phyloP scores from a whole-genome alignment of 768 basidiomycete genomes.

The Crepidotus variabilis region DNA sequence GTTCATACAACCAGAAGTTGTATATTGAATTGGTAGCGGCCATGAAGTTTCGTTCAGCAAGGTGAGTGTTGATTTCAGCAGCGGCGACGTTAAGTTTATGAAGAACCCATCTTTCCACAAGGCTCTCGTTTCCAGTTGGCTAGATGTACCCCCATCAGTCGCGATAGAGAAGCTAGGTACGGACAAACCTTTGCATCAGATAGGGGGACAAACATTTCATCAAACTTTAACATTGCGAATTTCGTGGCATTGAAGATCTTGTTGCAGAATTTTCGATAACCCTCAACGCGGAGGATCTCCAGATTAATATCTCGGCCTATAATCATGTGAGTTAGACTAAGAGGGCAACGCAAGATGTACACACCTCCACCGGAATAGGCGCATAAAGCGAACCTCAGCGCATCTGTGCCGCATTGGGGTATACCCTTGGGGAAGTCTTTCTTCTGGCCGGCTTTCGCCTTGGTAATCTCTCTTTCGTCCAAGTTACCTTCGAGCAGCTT shows the following conservation, averaged over 20 bases:
- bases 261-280: slow-evolving; percentile 99
- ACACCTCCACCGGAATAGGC: slow-evolving; percentile 89
- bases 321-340: not conserved
- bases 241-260: slow-evolving; percentile 99
- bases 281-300: slow-evolving; percentile 93
- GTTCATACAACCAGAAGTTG: slow-evolving; percentile 97
- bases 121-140: slow-evolving; percentile 86
- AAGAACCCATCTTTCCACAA: slow-evolving; percentile 93
- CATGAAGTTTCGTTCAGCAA: slow-evolving; percentile 90
- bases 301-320: slow-evolving; percentile 95
- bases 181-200: slow-evolving; percentile 55
- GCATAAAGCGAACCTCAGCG: slow-evolving; percentile 90
- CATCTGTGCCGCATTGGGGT: slow-evolving; percentile 97
- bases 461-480: slow-evolving; percentile 87
- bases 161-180: not conserved
- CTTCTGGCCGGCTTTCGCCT: slow-evolving; percentile 94
- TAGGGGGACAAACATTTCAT: slow-evolving; percentile 76
- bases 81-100: slow-evolving; percentile 89
- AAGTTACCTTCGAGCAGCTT: slow-evolving; percentile 90
- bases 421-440: slow-evolving; percentile 99
- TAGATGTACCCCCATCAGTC: slow-evolving; percentile 23
- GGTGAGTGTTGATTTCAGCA: slow-evolving; percentile 66
- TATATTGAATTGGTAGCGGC: slow-evolving; percentile 78
- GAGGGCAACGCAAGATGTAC: not conserved
- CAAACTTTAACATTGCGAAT: slow-evolving; percentile 98